Conservation (phyloP, 2,329 filamentous ascomycete species). For the Diaporthe caulivora region DNA sequence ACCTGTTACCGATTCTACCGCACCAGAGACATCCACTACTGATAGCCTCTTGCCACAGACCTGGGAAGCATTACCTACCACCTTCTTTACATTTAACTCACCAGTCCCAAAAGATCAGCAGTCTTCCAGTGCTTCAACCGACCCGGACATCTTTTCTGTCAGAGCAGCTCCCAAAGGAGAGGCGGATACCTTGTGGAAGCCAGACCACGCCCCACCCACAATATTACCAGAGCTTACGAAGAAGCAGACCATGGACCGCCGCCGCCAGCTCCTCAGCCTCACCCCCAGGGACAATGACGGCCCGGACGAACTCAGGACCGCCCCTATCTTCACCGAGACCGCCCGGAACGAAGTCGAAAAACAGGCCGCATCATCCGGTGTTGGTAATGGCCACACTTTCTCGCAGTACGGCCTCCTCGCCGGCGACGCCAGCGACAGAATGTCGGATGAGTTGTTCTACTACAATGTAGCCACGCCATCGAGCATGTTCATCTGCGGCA, state of each 20-base stretch:
- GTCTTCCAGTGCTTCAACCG: neutral
- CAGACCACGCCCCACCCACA: neutral
- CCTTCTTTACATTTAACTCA: neutral
- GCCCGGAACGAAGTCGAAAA: slow-evolving; percentile 42
- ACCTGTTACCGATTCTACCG: no score
- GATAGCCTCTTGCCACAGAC: neutral
- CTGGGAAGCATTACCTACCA: neutral
- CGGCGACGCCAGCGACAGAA: slow-evolving; percentile 40
- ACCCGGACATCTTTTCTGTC: neutral
- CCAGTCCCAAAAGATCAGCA: neutral
- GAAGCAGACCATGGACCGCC: slow-evolving; percentile 5
- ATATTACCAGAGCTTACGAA: neutral
- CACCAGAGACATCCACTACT: neutral
- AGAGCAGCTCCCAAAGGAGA: neutral
- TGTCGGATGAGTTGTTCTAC: slow-evolving; percentile 52
- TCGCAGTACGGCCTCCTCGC: slow-evolving; percentile 49
- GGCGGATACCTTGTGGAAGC: neutral
- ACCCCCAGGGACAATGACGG: slow-evolving; percentile 41
- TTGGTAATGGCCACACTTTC: slow-evolving; percentile 40
- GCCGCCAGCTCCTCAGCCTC: slow-evolving; percentile 40
- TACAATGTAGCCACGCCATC: slow-evolving; percentile 64
- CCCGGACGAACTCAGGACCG: slow-evolving; percentile 46
- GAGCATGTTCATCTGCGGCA: slow-evolving; percentile 74
- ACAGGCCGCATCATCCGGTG: neutral
- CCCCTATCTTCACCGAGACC: slow-evolving; percentile 49